Evolutionary conservation across 2,329 filamentous ascomycete species (phyloP).

Genomic region (Fusarium solani-melongenae): DNA sequence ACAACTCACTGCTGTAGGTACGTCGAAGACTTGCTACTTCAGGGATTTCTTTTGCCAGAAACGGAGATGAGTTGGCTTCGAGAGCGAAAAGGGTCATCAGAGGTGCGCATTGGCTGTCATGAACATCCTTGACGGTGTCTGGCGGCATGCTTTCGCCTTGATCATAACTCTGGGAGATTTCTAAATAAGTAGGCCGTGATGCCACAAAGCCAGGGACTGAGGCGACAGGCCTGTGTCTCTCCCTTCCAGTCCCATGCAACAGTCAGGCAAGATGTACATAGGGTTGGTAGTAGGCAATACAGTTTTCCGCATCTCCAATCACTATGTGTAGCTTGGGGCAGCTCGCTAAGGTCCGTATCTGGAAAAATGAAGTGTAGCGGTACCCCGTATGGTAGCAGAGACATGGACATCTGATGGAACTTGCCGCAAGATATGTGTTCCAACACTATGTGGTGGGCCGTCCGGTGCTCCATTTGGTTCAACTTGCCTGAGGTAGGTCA

Average conservation of each 20-base stretch:
- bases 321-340: too few species aligned
- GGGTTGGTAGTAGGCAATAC: too few species aligned
- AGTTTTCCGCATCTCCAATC: too few species aligned
- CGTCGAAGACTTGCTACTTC: not conserved
- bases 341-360: too few species aligned
- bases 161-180: not conserved
- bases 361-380: not conserved
- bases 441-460: not conserved
- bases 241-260: too few species aligned
- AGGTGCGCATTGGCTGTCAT: not conserved
- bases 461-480: not conserved
- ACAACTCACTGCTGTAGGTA: not conserved
- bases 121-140: not conserved
- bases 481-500: not conserved
- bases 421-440: not conserved
- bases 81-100: not conserved
- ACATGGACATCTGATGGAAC: not conserved
- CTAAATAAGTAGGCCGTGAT: not conserved
- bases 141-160: not conserved
- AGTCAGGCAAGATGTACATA: too few species aligned
- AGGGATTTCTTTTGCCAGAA: not conserved
- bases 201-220: too few species aligned
- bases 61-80: not conserved
- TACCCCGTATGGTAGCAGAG: not conserved
- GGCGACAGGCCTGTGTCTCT: too few species aligned